These are phyloP conservation scores for Scenedesmus sp. DNA, from an alignment of 163 green algal genomes.

Conservation along the genomic window DNA sequence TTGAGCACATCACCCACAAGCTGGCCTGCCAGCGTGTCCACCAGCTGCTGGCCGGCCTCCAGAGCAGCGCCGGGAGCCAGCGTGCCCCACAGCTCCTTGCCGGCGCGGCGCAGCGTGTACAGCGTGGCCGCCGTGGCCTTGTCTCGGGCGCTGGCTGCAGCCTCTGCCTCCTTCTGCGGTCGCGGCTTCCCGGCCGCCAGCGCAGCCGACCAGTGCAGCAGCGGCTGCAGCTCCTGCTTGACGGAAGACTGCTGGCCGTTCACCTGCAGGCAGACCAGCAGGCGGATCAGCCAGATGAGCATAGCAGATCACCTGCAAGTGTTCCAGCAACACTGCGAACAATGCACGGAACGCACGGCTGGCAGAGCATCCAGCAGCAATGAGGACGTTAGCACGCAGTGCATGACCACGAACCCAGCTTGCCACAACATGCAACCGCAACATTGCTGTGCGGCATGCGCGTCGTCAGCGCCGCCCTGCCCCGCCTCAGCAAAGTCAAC, in stretches of 20 bases:
- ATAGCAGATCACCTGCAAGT: not conserved
- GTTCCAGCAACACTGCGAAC: not conserved
- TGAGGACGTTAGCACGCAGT: not conserved
- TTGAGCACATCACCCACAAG: slow-evolving; percentile 51
- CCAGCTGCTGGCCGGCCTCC: slow-evolving; percentile 37
- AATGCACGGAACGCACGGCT: not conserved
- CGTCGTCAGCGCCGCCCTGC: no score
- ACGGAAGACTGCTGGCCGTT: slow-evolving; percentile 32
- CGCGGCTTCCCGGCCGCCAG: not conserved
- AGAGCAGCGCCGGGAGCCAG: slow-evolving; percentile 46
- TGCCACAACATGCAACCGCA: not conserved
- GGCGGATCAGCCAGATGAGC: not conserved
- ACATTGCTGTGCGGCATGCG: not conserved
- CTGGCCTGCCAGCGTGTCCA: not conserved
- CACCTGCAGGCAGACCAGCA: slow-evolving; percentile 29
- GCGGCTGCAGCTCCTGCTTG: slow-evolving; percentile 18
- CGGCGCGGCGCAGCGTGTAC: slow-evolving; percentile 54
- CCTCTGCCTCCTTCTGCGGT: slow-evolving; percentile 3
- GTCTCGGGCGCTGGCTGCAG: not conserved
- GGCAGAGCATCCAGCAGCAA: not conserved
- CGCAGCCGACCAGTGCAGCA: slow-evolving; percentile 43
- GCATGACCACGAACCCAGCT: not conserved
- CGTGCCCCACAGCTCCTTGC: slow-evolving; percentile 27
- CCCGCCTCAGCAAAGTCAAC: no score
- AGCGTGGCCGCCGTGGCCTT: slow-evolving; percentile 36